Evolutionary conservation across 1,139 yeast species (phyloP).

Genomic region (Suhomyces guaymorum): DNA sequence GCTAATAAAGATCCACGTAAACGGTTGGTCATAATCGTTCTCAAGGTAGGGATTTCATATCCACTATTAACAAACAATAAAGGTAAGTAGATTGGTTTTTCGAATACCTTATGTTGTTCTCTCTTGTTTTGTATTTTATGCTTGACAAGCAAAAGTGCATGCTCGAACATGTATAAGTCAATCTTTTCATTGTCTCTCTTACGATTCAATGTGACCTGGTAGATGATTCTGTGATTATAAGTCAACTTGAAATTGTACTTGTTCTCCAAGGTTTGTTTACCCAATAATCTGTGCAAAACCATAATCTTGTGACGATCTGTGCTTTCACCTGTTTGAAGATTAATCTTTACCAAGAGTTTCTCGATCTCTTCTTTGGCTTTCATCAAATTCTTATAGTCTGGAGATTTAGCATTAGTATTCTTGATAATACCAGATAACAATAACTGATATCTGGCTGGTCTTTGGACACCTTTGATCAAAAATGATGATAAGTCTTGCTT

Average conservation of each 20-base stretch:
- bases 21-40: slow-evolving; percentile 44
- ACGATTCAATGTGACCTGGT: slow-evolving; percentile 70
- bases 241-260: slow-evolving; percentile 64
- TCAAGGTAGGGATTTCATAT: slow-evolving; percentile 70
- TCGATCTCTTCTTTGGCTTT: slow-evolving; percentile 77
- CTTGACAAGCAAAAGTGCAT: slow-evolving; percentile 81
- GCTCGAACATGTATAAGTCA: slow-evolving; percentile 85
- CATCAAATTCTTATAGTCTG: slow-evolving; percentile 70
- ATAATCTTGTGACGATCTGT: slow-evolving; percentile 90
- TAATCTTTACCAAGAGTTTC: slow-evolving; percentile 75
- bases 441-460: slow-evolving; percentile 93
- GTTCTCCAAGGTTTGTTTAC: slow-evolving; percentile 78
- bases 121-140: slow-evolving; percentile 86
- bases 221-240: slow-evolving; percentile 78
- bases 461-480: slow-evolving; percentile 90
- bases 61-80: slow-evolving; percentile 73
- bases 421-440: slow-evolving; percentile 81
- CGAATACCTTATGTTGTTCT: slow-evolving; percentile 88
- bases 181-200: slow-evolving; percentile 76
- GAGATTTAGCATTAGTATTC: slow-evolving; percentile 70
- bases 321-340: slow-evolving; percentile 89
- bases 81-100: slow-evolving; percentile 90
- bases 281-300: slow-evolving; percentile 74
- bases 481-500: slow-evolving; percentile 92
- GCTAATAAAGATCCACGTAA: slow-evolving; percentile 41